Evolutionary conservation across 208 protist genomes (phyloP).

Genomic region (Leptomonas pyrrhocoris): DNA sequence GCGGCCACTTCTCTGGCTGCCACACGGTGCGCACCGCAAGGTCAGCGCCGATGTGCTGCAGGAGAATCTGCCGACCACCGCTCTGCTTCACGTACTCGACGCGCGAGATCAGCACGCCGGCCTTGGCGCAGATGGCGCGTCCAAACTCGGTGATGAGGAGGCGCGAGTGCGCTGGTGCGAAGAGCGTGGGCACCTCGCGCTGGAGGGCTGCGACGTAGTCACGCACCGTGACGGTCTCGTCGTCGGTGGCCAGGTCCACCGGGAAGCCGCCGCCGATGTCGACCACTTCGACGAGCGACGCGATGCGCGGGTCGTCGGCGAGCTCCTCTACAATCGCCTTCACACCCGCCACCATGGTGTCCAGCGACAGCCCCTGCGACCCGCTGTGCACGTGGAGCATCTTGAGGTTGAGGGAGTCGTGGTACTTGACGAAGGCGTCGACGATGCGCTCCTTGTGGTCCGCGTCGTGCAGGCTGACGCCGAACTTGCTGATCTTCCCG

Average conservation of each 20-base stretch:
- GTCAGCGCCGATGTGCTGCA: conserved; percentile 70
- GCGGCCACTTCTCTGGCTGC: conserved; percentile 72
- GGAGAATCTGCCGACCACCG: conserved; percentile 50
- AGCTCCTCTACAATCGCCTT: conserved; percentile 40
- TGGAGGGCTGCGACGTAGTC: conserved; percentile 49
- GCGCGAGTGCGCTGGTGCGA: conserved; percentile 33
- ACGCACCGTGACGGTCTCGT: conserved; percentile 33
- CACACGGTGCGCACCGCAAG: conserved; percentile 73
- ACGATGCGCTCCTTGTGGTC: conserved; percentile 46
- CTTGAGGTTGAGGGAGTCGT: conserved; percentile 49
- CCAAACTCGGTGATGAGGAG: conserved; percentile 75
- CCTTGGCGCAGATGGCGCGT: conserved; percentile 57
- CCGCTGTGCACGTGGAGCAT: conserved; percentile 76
- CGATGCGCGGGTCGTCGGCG: conserved; percentile 31
- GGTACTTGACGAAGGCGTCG: conserved; percentile 38
- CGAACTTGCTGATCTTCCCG: conserved; percentile 69
- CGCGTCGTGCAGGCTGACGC: conserved; percentile 59
- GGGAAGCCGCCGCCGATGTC: conserved; percentile 72
- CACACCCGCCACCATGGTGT: conserved; percentile 61
- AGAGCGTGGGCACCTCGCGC: conserved; percentile 43
- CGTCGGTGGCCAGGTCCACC: conserved; percentile 58
- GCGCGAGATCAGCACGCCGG: conserved; percentile 56
- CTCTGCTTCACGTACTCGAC: conserved; percentile 74
- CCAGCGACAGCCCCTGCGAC: conserved; percentile 63
- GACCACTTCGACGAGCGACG: conserved; percentile 36